Evolutionary conservation across 2,329 filamentous ascomycete genomes (phyloP).

Genomic region (Fusarium nurragi): DNA sequence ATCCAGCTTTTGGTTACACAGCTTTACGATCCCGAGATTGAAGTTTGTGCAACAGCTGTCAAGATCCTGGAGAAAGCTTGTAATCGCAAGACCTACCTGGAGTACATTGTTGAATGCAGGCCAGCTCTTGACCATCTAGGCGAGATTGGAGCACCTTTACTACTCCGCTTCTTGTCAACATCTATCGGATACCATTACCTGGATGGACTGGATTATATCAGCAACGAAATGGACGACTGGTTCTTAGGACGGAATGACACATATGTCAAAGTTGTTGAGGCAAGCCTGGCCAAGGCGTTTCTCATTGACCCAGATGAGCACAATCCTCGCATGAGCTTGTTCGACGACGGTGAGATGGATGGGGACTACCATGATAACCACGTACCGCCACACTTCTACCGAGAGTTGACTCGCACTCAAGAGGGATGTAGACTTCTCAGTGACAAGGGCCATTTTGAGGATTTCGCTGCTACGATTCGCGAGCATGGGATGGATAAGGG

Average conservation of each 20-base stretch:
- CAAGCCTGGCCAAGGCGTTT: conserved; percentile 89
- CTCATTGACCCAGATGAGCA: conserved; percentile 70
- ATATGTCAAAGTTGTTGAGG: conserved; percentile 95
- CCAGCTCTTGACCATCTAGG: conserved; percentile 94
- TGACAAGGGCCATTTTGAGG: conserved; percentile 95
- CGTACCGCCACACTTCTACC: conserved; percentile 97
- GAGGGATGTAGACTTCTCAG: conserved; percentile 91
- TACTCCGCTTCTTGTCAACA: conserved; percentile 92
- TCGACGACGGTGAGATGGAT: conserved; percentile 66
- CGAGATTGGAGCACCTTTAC: conserved; percentile 92
- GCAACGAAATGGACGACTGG: conserved; percentile 99
- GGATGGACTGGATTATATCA: conserved; percentile 97
- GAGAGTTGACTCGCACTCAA: conserved; percentile 89
- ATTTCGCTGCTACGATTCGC: conserved; percentile 88
- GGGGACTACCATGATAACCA: conserved; percentile 68
- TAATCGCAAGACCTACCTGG: conserved; percentile 88
- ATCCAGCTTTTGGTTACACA: conserved; percentile 98
- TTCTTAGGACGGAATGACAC: conserved; percentile 95
- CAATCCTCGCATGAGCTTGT: conserved; percentile 66
- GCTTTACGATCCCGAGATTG: conserved; percentile 95
- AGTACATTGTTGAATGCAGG: conserved; percentile 96
- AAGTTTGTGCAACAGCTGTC: conserved; percentile 94
- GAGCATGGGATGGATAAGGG: conserved; percentile 87
- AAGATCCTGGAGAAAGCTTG: conserved; percentile 98
- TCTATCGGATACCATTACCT: conserved; percentile 98